A percentile compares a stretch with the other conserved stretches of the same genome.
Conservation (phyloP, 2,329 filamentous ascomycete genomes). For the Helminthosporium solani region DNA sequence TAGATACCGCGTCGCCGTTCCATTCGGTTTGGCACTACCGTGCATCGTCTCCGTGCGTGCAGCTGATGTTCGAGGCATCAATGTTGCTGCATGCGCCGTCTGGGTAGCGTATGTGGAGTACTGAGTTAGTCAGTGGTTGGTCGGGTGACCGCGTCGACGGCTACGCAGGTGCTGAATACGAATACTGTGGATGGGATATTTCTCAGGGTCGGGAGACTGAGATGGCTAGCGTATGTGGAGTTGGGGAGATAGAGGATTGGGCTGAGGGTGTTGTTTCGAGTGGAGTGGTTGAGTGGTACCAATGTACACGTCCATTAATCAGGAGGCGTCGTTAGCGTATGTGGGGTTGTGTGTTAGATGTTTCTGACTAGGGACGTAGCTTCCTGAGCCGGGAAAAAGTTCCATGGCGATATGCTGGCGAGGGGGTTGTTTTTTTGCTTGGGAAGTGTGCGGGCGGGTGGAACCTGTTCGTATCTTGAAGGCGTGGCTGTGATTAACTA, state of each 20-base stretch:
- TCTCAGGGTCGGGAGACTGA: slow-evolving; percentile 12
- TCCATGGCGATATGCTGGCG: slow-evolving; percentile 11
- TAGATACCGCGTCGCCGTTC: not conserved
- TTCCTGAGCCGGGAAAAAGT: slow-evolving; percentile 21
- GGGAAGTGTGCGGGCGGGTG: not conserved
- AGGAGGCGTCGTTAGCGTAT: slow-evolving; percentile 26
- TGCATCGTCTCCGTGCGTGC: not conserved
- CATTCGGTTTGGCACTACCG: not conserved
- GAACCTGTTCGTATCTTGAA: not conserved
- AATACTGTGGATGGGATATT: too few relatives aligned
- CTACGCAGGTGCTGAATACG: not conserved
- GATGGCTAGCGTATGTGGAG: slow-evolving; percentile 35
- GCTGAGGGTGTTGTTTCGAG: slow-evolving; percentile 20
- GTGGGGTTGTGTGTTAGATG: slow-evolving; percentile 28
- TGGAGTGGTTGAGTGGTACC: slow-evolving; percentile 16
- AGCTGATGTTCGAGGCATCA: not conserved
- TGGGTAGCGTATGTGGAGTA: not conserved
- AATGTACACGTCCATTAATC: slow-evolving; percentile 10
- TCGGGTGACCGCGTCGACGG: not conserved
- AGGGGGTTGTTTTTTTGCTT: not conserved
- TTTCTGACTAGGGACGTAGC: slow-evolving; percentile 16
- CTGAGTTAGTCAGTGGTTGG: not conserved
- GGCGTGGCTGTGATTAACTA: not conserved
- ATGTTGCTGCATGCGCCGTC: not conserved
- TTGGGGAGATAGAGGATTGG: not conserved